These are phyloP conservation scores for Castanea sativa DNA, from an alignment of 306 rosid genomes.

Conservation along the genomic window DNA sequence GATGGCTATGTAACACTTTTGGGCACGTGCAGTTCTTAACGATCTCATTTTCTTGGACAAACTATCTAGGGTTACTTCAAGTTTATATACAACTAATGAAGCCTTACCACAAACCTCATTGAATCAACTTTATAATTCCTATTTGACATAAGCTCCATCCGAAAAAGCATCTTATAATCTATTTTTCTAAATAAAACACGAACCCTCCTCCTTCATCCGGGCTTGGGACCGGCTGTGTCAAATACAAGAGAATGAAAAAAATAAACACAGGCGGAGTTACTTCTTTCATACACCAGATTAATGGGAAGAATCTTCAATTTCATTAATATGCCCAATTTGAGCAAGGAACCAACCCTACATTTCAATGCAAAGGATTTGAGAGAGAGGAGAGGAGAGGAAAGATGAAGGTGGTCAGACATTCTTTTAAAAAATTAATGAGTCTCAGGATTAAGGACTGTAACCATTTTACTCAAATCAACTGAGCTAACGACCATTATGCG, in stretches of 20 bases:
- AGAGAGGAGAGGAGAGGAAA: no score
- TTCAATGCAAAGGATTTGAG: no score
- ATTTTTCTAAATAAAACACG: neutral
- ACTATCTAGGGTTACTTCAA: neutral
- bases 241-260: neutral
- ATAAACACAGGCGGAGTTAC: constrained; percentile 60
- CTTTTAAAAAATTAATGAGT: no score
- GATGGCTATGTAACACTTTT: no score
- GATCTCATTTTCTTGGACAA: neutral
- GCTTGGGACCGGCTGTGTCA: constrained; percentile 75
- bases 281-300: neutral
- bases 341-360: neutral
- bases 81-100: neutral
- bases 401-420: no score
- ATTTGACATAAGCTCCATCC: neutral
- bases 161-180: neutral
- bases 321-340: neutral
- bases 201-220: constrained; percentile 73
- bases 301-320: neutral
- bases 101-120: neutral
- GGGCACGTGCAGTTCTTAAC: neutral
- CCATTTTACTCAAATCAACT: neutral
- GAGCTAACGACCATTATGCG: neutral
- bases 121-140: neutral
- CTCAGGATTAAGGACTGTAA: neutral